A percentile compares a stretch with the other conserved stretches of the same genome.
These are phyloP conservation scores for Apiotrichum sp. DNA, from an alignment of 1,284 basidiomycete species.

Conservation along the genomic window DNA sequence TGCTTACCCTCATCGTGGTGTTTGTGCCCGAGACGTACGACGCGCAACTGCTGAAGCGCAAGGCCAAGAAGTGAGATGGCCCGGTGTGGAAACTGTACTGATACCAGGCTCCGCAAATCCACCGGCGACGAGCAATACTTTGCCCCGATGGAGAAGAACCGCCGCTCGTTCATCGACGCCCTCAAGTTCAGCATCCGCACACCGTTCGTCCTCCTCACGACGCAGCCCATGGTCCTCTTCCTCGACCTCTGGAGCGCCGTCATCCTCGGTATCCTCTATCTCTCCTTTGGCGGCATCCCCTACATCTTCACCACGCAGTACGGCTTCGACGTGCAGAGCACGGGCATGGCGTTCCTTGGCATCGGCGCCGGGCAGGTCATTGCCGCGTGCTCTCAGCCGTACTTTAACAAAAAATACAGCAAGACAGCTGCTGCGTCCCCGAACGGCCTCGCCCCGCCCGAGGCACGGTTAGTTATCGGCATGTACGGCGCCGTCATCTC, in stretches of 20 bases:
- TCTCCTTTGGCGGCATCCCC: slow-evolving; percentile 60
- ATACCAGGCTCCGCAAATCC: slow-evolving; percentile 50
- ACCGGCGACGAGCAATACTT: slow-evolving; percentile 53
- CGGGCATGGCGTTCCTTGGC: slow-evolving; percentile 64
- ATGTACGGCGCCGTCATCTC: slow-evolving; percentile 63
- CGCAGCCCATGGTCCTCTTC: slow-evolving; percentile 68
- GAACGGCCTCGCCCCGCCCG: slow-evolving; percentile 59
- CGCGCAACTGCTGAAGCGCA: slow-evolving; percentile 59
- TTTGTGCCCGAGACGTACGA: slow-evolving; percentile 71
- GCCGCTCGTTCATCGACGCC: slow-evolving; percentile 50
- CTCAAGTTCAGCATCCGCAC: slow-evolving; percentile 56
- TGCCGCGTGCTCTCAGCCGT: slow-evolving; percentile 56
- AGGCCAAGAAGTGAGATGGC: slow-evolving; percentile 48
- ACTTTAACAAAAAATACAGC: slow-evolving; percentile 55
- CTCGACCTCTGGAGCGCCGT: slow-evolving; percentile 60
- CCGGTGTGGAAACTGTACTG: not conserved
- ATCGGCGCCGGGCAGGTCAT: slow-evolving; percentile 63
- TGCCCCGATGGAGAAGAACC: slow-evolving; percentile 54
- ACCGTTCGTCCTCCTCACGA: slow-evolving; percentile 67
- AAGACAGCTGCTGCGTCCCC: slow-evolving; percentile 28
- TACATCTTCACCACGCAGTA: slow-evolving; percentile 61
- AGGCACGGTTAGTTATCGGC: slow-evolving; percentile 61
- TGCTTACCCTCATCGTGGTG: slow-evolving; percentile 38
- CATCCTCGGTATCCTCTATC: slow-evolving; percentile 68
- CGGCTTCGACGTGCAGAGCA: slow-evolving; percentile 57